Evolutionary conservation across 176 grass and related monocot genomes (phyloP), one percentile per base, ranked within the genome.

Genomic region (Ensete ventricosum): DNA sequence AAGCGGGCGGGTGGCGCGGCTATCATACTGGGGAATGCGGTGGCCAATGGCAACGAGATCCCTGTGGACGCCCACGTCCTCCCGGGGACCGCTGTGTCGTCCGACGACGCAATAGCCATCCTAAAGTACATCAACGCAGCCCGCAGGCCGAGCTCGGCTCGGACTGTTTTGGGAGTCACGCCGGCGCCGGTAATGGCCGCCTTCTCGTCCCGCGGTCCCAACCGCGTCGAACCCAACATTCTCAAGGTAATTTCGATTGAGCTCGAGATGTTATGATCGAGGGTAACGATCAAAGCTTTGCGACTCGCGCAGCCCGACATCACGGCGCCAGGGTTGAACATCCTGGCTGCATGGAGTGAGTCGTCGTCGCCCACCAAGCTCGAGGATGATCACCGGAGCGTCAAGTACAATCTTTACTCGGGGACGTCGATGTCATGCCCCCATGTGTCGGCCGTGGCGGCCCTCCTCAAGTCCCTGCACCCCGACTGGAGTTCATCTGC

Each of bases 351-450:
- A 29, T 94, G 95, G 95, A 98, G 95, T 76, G 84, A 90, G 83
- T 84, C 84, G 16, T 94, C 95, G 50, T 81, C 95, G 0, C 90
- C 90, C 48, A 99, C 95, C 25, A 99, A 99, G 80, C 88, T 99
- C 23, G 88, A 85, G 27, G 84, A 76, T 29, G 95, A 99, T 66
- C 25, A 83, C 72, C 82, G 95, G 74, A 85, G 85, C 70, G 95
- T 99, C 10, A 87, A 87, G 87, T 99, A 93, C 81, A 92, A 90
- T 81, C 85, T 96, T 57, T 52, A 88, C 19, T 96, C 93, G 0
- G 93, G 93, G 51, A 96, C 93, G 22, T 96, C 93, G n/a, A 96
- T 96, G 93, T 88, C 93, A 66, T 96, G 93, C 76, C 93, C 93
- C 24, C 93, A 96, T 23, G 93, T 88, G 49, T 87, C 95, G 52